Evolutionary conservation across 768 basidiomycete genomes (phyloP).

Genomic region (Tylopilus plumbeoviolaceoides): DNA sequence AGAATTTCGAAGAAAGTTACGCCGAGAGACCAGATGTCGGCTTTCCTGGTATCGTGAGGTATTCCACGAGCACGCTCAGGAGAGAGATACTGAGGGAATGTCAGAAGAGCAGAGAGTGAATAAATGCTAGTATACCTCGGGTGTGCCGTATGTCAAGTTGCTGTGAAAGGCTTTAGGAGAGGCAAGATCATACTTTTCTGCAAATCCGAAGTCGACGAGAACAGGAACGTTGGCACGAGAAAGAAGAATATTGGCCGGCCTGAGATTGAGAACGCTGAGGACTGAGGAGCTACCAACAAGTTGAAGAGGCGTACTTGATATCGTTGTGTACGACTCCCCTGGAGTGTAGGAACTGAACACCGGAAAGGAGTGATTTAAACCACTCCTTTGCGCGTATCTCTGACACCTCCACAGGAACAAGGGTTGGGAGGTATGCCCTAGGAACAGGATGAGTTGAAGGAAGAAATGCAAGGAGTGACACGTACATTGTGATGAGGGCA

Average conservation of each 20-base stretch:
- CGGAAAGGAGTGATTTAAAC: constrained; percentile 80
- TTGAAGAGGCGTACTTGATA: constrained; percentile 66
- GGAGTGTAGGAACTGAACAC: constrained; percentile 77
- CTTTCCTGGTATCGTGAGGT: constrained; percentile 90
- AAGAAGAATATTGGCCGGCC: constrained; percentile 91
- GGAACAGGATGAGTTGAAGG: constrained; percentile 7
- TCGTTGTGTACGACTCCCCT: constrained; percentile 90
- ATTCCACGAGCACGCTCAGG: constrained; percentile 88
- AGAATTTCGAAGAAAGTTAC: constrained; percentile 95
- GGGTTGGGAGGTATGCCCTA: constrained; percentile 84
- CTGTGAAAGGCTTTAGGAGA: constrained; percentile 71
- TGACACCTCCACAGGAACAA: constrained; percentile 84
- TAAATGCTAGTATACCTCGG: constrained; percentile 54
- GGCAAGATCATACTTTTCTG: constrained; percentile 72
- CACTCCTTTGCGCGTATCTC: constrained; percentile 74
- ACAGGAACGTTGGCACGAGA: constrained; percentile 76
- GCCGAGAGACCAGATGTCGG: constrained; percentile 82
- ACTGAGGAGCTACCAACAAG: not conserved
- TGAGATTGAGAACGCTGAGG: constrained; percentile 25
- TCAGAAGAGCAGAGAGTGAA: not conserved
- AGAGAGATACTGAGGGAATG: constrained; percentile 66
- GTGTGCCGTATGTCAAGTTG: constrained; percentile 85
- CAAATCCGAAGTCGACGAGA: constrained; percentile 95
- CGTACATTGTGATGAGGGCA: constrained; percentile 90
- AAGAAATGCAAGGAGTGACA: constrained; percentile 13